Conservation (phyloP, 2,329 filamentous ascomycete species). For the Phyllosticta capitalensis region DNA sequence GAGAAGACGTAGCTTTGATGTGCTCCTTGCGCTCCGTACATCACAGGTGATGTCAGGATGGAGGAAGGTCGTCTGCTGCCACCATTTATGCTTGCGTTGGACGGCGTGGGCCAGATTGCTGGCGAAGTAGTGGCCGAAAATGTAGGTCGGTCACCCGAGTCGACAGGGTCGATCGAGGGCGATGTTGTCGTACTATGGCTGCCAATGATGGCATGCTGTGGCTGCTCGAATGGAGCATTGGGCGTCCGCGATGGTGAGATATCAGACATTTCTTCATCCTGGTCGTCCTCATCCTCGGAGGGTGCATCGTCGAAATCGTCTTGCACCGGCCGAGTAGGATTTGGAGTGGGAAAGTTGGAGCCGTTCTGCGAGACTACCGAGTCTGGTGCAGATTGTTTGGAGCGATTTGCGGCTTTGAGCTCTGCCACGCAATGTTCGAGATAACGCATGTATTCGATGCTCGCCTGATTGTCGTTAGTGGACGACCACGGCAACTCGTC, state of each 20-base stretch:
- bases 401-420: conserved; percentile 45
- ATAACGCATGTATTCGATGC: conserved; percentile 93
- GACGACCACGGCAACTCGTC: background rate
- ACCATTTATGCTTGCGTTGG: conserved; percentile 22
- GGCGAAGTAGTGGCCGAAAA: conserved; percentile 31
- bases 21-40: conserved; percentile 18
- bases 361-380: background rate
- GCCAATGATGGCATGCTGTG: background rate
- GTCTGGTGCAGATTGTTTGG: background rate
- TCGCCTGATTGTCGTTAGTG: conserved; percentile 50
- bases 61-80: conserved; percentile 21
- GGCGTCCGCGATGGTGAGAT: conserved; percentile 19
- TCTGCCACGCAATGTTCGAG: conserved; percentile 79
- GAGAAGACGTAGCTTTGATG: conserved; percentile 21
- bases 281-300: conserved; percentile 36
- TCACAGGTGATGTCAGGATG: conserved; percentile 24
- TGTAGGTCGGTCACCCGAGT: conserved; percentile 35
- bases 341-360: conserved; percentile 18
- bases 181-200: conserved; percentile 21
- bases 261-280: conserved; percentile 37
- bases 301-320: conserved; percentile 1
- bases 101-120: conserved; percentile 24
- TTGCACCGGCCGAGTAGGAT: conserved; percentile 20
- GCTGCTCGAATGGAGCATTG: background rate
- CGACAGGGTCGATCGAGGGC: conserved; percentile 27